phyloP scores from a whole-genome alignment of 805 yeast genomes.

The Sugiyamaella smithiae region DNA sequence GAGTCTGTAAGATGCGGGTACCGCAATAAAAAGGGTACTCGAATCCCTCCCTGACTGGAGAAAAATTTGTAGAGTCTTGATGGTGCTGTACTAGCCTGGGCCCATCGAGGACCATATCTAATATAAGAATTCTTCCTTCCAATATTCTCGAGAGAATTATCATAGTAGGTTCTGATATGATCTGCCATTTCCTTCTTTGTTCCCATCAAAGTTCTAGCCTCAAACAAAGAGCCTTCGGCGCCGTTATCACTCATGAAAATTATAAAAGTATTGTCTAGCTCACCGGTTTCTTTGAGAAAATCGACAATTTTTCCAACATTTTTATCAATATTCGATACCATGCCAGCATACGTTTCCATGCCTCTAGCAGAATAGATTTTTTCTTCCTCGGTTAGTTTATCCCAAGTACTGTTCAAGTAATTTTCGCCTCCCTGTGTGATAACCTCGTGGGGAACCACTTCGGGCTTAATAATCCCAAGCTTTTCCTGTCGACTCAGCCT shows the following conservation, averaged over 20 bases:
- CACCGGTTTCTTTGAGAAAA: slow-evolving; percentile 41
- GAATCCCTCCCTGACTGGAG: slow-evolving; percentile 59
- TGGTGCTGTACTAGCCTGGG: slow-evolving; percentile 62
- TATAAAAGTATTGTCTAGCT: slow-evolving; percentile 53
- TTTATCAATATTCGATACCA: slow-evolving; percentile 54
- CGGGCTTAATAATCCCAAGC: slow-evolving; percentile 45
- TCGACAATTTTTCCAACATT: slow-evolving; percentile 50
- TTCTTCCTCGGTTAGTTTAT: slow-evolving; percentile 40
- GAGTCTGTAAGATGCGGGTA: slow-evolving; percentile 38
- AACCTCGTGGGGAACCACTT: slow-evolving; percentile 36
- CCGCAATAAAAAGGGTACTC: slow-evolving; percentile 51
- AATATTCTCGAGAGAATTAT: slow-evolving; percentile 46
- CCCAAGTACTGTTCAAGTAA: slow-evolving; percentile 38
- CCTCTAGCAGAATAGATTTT: slow-evolving; percentile 40
- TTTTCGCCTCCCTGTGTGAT: slow-evolving; percentile 37
- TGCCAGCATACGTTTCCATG: slow-evolving; percentile 60
- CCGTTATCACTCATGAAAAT: slow-evolving; percentile 62
- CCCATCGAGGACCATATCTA: slow-evolving; percentile 57
- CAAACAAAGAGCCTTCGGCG: slow-evolving; percentile 59
- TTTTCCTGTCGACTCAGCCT: slow-evolving; percentile 42
- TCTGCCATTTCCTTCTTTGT: slow-evolving; percentile 28
- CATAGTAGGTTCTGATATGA: slow-evolving; percentile 35
- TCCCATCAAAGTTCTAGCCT: slow-evolving; percentile 48
- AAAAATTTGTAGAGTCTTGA: slow-evolving; percentile 53
- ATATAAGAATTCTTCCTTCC: slow-evolving; percentile 49